phyloP scores from a whole-genome alignment of 768 basidiomycete genomes.

The Lepiota venenata region DNA sequence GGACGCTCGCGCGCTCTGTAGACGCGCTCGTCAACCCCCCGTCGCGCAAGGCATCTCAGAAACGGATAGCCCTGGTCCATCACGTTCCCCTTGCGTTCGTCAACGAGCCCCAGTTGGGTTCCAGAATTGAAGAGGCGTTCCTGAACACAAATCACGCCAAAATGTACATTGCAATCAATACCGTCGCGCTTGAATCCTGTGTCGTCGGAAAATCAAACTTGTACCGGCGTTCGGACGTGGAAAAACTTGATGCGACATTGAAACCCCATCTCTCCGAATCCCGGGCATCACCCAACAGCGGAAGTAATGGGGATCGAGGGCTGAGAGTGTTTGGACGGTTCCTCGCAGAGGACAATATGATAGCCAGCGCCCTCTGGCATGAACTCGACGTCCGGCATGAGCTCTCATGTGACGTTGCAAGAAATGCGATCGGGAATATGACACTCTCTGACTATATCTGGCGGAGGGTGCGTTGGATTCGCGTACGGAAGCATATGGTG shows the following conservation, averaged over 20 bases:
- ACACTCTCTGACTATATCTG: constrained; percentile 78
- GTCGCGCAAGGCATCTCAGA: constrained; percentile 26
- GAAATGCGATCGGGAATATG: constrained; percentile 89
- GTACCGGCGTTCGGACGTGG: constrained; percentile 87
- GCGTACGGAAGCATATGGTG: constrained; percentile 94
- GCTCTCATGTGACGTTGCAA: constrained; percentile 86
- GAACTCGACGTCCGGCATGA: constrained; percentile 87
- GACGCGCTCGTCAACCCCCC: constrained; percentile 58
- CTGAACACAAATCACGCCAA: constrained; percentile 97
- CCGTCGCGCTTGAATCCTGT: constrained; percentile 86
- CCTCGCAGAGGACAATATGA: constrained; percentile 98
- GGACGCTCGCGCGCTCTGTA: constrained; percentile 82
- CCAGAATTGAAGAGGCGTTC: constrained; percentile 88
- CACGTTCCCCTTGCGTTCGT: constrained; percentile 90
- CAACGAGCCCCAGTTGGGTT: constrained; percentile 68
- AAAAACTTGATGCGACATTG: constrained; percentile 66
- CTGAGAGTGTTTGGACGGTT: constrained; percentile 82
- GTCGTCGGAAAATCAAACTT: constrained; percentile 96
- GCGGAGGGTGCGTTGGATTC: constrained; percentile 93
- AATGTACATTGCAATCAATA: constrained; percentile 95
- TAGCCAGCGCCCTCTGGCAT: constrained; percentile 90
- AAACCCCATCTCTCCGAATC: constrained; percentile 32
- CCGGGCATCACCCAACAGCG: background rate
- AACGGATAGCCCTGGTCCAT: constrained; percentile 82
- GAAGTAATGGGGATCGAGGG: constrained; percentile 34